Percentiles rank a stretch among this genome's conserved stretches.
These are phyloP conservation scores for Phycomyces nitens DNA, from an alignment of 192 early-diverging fungal species.

Conservation along the genomic window DNA sequence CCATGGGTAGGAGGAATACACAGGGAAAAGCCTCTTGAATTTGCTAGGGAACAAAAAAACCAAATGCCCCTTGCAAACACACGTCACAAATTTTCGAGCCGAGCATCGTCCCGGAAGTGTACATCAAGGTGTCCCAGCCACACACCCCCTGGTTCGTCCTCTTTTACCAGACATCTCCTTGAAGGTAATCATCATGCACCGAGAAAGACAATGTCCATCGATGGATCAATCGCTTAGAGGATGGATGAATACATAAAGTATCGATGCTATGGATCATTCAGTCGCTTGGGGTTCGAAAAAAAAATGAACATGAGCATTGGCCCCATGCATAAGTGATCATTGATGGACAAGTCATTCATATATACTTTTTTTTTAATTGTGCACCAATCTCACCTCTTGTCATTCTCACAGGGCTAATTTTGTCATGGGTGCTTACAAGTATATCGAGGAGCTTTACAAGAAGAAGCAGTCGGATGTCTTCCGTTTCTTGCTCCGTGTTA, in stretches of 20 bases:
- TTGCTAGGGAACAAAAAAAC: too few species aligned
- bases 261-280: too few species aligned
- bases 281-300: too few species aligned
- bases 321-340: too few species aligned
- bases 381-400: background rate
- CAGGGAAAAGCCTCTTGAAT: too few species aligned
- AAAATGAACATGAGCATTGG: too few species aligned
- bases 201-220: background rate
- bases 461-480: constrained; percentile 99
- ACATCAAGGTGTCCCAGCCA: constrained; percentile 1
- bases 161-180: constrained; percentile 21
- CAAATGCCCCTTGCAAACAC: background rate
- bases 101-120: background rate
- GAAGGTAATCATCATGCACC: constrained; percentile 2
- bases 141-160: background rate
- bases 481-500: constrained; percentile 96
- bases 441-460: constrained; percentile 94
- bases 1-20: too few species aligned
- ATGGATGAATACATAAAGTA: constrained; percentile 1
- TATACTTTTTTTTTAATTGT: too few species aligned
- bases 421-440: constrained; percentile 67
- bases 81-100: background rate
- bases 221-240: background rate
- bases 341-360: too few species aligned
- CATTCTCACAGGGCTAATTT: background rate